Conservation (phyloP, 805 yeast genomes). For the Lachancea meyersii region DNA sequence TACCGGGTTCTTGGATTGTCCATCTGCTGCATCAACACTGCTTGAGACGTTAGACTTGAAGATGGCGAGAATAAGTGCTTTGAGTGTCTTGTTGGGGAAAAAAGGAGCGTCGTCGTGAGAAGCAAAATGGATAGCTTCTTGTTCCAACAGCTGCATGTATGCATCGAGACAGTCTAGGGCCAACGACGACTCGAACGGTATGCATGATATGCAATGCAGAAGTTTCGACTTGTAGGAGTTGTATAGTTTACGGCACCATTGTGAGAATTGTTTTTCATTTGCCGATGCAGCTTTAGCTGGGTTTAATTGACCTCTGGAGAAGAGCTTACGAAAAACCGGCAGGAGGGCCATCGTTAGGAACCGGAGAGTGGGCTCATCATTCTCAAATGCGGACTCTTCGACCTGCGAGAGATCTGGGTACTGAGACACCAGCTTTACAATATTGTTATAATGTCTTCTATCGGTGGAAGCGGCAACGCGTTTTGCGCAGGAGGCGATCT, state of each 20-base stretch:
- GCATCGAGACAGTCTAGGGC: constrained; percentile 51
- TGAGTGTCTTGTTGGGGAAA: constrained; percentile 56
- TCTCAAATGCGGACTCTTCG: constrained; percentile 6
- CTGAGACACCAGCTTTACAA: constrained; percentile 27
- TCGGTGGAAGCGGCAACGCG: constrained; percentile 24
- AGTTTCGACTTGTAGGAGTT: constrained; percentile 44
- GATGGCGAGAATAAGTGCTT: constrained; percentile 36
- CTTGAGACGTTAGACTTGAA: constrained; percentile 33
- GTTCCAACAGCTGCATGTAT: constrained; percentile 46
- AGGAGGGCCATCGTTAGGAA: constrained; percentile 28
- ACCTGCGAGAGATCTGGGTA: constrained; percentile 13
- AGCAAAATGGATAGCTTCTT: constrained; percentile 50
- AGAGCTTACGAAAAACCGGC: constrained; percentile 31
- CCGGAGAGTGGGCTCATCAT: constrained; percentile 20
- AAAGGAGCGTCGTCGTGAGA: constrained; percentile 47
- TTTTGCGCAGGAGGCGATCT: constrained; percentile 26
- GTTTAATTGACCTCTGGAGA: constrained; percentile 28
- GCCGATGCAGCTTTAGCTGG: constrained; percentile 32
- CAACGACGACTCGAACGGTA: constrained; percentile 39
- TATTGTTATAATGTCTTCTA: constrained; percentile 28
- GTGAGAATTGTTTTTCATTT: constrained; percentile 43
- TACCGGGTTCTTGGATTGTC: constrained; percentile 39
- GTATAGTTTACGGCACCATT: constrained; percentile 61
- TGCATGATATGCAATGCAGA: constrained; percentile 36
- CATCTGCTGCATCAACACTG: constrained; percentile 42